Base-by-base conservation (phyloP, 805 yeast genomes). In the Metschnikowia continentalis region DNA sequence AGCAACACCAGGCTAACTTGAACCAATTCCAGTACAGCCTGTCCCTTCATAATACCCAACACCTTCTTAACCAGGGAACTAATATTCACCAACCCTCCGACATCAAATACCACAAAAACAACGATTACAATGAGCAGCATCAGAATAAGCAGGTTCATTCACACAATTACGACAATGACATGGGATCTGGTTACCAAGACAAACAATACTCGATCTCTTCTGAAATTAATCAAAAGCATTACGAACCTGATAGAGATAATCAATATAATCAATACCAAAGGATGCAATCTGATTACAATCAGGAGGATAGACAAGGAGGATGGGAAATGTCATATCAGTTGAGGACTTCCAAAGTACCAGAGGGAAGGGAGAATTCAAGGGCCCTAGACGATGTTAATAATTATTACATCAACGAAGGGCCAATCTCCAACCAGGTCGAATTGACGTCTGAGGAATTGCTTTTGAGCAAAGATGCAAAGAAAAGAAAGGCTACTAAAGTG, bases 401-500 rank as follows among this genome's bases (percentile, higher is more conserved):
- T 11, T 42, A 30, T 5, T 39, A 41, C 6, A 8, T 30, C 14
- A 41, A 37, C 15, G 19, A 26, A 14, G 32, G 32, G 5, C 32
- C 32, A 32, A 23, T 32, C 15, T 42, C 48, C 15, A 13, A 7
- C 14, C 35, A 39, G 22, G n/a, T 15, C 13, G 43, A 22, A 11
- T 19, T 15, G n/a, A 13, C 45, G 22, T 19, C 47, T 33, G 35
- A 46, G 33, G 30, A 42, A 11, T 6, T 37, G 35, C 10, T 19
- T 30, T 10, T 36, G 14, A 17, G 37, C 49, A 17, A 52, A 37
- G 43, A 40, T 40, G 26, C 37, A 10, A 54, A 61, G 48, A 70
- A 69, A 58, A 68, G 69, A 42, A 59, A 67, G 40, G 48, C 50
- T 17, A 52, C 66, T 32, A 73, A 71, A 51, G 76, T 76, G 10